Evolutionary conservation across 2,329 filamentous ascomycete genomes (phyloP), one percentile per base, ranked within the genome.

Genomic region (Ophiocordyceps camponoti-saundersi): DNA sequence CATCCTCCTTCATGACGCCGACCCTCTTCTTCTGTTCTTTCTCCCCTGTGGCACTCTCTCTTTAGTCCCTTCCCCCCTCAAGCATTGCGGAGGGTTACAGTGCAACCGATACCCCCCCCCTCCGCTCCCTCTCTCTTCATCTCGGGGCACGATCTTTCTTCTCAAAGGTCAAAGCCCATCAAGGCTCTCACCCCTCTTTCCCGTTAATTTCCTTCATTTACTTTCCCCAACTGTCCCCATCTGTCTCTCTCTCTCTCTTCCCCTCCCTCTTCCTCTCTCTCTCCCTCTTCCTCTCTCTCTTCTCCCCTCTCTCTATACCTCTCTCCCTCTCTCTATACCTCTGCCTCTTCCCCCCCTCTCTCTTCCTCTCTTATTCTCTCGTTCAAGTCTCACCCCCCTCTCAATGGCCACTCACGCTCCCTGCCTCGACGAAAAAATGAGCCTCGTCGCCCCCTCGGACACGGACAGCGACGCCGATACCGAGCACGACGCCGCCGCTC

Each of bases 381-480:
- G 8, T 23, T 13, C 16, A 26, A 26, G 23, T 26, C 23, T 8
- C 8, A 26, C 23, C 23, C 26, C 34, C 42, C 12, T 29, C 23
- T 30, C 29, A 26, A n/a, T 26, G 18, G 16, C 44, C 8, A n/a
- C 12, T 18, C 32, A 45, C n/a, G 15, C 32, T 18, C 34, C 30
- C 18, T 32, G 22, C 23, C n/a, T 45, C 20, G 44, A 45, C 21
- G 44, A 45, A 10, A 45, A 45, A 20, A 45, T 45, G 44, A 32
- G 32, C 20, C 44, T 45, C 18, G 21, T 30, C n/a, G 44, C 39
- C 43, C 41, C 48, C 41, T 47, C 13, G 18, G 22, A 43, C 21
- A 36, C 40, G 29, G 45, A 46, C n/a, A 45, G 44, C 44, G 44
- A 45, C 15, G 44, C 20, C 44, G 34, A 45, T 21, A n/a, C 22